Evolutionary conservation across 148 eudicot species (phyloP).

Genomic region (Polygonum maritimum): DNA sequence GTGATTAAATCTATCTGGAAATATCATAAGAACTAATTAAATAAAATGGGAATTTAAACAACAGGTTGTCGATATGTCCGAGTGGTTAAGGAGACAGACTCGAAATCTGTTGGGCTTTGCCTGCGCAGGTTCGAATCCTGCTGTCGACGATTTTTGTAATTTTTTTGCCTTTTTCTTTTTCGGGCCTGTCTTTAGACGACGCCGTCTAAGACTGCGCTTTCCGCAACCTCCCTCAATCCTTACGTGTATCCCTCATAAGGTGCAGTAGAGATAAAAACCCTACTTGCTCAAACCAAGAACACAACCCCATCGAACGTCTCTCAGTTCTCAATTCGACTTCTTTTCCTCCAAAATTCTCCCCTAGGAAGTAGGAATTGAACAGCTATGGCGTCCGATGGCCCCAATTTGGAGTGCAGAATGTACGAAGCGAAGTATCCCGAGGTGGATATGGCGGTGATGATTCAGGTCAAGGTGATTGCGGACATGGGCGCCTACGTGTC

Average conservation of each 20-base stretch:
- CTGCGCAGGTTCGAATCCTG: slow-evolving; percentile 99
- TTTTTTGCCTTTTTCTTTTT: background rate
- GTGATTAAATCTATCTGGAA: no score
- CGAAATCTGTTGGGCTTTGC: slow-evolving; percentile 96
- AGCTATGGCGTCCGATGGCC: slow-evolving; percentile 23
- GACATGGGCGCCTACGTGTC: slow-evolving; percentile 92
- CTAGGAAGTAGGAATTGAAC: background rate
- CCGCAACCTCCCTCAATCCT: background rate
- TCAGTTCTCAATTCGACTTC: background rate
- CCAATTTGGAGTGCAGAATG: slow-evolving; percentile 85
- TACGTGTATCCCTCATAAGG: no score
- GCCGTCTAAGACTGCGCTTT: background rate
- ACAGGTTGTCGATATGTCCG: slow-evolving; percentile 63
- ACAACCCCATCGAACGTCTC: background rate
- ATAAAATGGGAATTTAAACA: no score
- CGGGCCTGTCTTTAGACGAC: background rate
- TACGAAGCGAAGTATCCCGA: slow-evolving; percentile 85
- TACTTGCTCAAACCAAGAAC: background rate
- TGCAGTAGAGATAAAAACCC: background rate
- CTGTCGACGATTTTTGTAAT: slow-evolving; percentile 44
- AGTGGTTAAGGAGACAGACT: slow-evolving; percentile 94
- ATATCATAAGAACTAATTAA: no score
- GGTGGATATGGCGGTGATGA: slow-evolving; percentile 92
- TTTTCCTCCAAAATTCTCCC: background rate
- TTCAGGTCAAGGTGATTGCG: slow-evolving; percentile 86